Percentiles rank a stretch among this genome's conserved stretches.
Evolutionary conservation across 768 basidiomycete species (phyloP).

Genomic region (Hericium alpestre): DNA sequence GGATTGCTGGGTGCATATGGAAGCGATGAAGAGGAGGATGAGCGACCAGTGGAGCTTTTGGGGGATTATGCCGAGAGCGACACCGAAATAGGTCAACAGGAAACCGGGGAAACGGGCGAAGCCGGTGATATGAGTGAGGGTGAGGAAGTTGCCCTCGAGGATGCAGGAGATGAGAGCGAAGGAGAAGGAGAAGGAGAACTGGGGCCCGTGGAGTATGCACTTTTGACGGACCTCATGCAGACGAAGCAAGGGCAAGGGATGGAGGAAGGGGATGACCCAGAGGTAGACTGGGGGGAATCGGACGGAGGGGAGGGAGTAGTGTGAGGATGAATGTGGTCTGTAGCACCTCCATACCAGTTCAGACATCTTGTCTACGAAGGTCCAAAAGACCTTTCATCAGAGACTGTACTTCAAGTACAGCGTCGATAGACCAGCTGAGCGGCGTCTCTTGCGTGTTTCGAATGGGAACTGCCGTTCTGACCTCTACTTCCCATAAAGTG

Average conservation of each 20-base stretch:
- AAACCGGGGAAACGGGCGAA: constrained; percentile 10
- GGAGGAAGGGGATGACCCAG: constrained; percentile 28
- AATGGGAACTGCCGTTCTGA: constrained; percentile 71
- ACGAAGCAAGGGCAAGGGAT: constrained; percentile 20
- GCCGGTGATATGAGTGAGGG: constrained; percentile 9
- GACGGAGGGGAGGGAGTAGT: constrained; percentile 12
- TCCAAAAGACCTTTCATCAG: constrained; percentile 81
- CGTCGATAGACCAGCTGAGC: constrained; percentile 57
- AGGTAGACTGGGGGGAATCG: constrained; percentile 45
- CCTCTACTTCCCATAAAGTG: constrained; percentile 82
- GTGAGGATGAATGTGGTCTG: neutral
- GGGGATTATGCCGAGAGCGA: constrained; percentile 44
- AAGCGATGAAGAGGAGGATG: constrained; percentile 33
- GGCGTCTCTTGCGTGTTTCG: constrained; percentile 72
- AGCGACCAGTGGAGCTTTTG: constrained; percentile 19
- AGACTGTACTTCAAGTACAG: constrained; percentile 69
- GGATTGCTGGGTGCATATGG: constrained; percentile 54
- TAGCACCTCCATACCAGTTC: constrained; percentile 3
- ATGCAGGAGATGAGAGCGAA: constrained; percentile 23
- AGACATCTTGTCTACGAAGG: constrained; percentile 64
- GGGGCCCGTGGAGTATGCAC: constrained; percentile 27
- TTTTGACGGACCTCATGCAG: constrained; percentile 32
- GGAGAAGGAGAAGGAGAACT: constrained; percentile 20
- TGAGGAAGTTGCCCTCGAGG: constrained; percentile 13
- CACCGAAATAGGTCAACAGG: constrained; percentile 13